Evolutionary conservation across 2,329 filamentous ascomycete genomes (phyloP).

Genomic region (Stagonosporopsis vannaccii): DNA sequence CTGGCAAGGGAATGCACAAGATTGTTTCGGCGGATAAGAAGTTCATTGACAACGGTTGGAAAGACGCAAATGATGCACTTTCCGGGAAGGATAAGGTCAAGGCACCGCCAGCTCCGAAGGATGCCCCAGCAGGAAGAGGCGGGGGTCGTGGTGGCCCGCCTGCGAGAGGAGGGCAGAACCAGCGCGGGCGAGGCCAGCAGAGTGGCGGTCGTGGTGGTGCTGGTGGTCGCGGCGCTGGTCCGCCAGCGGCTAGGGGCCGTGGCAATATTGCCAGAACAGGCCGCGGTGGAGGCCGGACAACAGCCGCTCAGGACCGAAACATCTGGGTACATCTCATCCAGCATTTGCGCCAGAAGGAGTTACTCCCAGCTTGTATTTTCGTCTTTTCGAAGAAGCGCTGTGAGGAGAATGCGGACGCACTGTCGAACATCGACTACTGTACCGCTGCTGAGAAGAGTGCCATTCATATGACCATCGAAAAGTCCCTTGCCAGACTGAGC

Average conservation of each 20-base stretch:
- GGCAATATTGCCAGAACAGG: conserved; percentile 93
- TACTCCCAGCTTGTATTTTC: conserved; percentile 94
- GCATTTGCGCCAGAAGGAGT: conserved; percentile 82
- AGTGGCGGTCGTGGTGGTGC: conserved; percentile 54
- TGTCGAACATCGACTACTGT: conserved; percentile 94
- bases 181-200: conserved; percentile 57
- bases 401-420: conserved; percentile 93
- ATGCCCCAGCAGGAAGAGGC: conserved; percentile 60
- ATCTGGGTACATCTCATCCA: conserved; percentile 97
- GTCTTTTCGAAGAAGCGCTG: conserved; percentile 98
- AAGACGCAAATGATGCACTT: conserved; percentile 83
- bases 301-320: conserved; percentile 92
- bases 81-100: conserved; percentile 82
- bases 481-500: conserved; percentile 88
- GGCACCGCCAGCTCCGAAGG: conserved; percentile 59
- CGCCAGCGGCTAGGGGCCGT: conserved; percentile 63
- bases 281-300: conserved; percentile 83
- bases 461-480: conserved; percentile 97
- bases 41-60: conserved; percentile 93
- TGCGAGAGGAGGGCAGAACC: conserved; percentile 59
- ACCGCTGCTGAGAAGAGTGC: conserved; percentile 93
- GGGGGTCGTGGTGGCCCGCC: conserved; percentile 54
- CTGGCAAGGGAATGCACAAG: conserved; percentile 88
- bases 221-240: conserved; percentile 65
- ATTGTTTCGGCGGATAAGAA: conserved; percentile 93